Evolutionary conservation across 2,329 filamentous ascomycete species (phyloP), one percentile per base, ranked within the genome.

Genomic region (Penicillium sp.): DNA sequence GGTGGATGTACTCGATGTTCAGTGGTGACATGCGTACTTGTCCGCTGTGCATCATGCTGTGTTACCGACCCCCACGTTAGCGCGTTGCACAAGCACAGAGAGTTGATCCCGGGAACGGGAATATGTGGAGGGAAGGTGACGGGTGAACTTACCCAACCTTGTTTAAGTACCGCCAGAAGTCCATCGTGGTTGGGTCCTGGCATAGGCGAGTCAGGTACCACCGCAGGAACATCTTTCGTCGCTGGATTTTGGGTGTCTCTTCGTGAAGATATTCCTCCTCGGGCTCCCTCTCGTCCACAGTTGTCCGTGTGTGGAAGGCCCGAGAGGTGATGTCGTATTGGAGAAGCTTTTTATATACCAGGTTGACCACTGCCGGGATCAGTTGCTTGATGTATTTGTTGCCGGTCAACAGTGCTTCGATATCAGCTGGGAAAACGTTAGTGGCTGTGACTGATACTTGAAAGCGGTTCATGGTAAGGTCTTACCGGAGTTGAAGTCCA

Each of bases 121-220:
- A 29, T 37, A 39, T 38, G 16, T 34, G 27, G 18, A 16, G 3
- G 4, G 12, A 21, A 31, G 7, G 27, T 25, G 1, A 15, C 6
- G 18, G 23, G 6, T 46, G 21, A 27, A 76, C 83, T 69, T 70
- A 86, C 81, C 88, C 89, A 35, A 93, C 89, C 72, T 92, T 92
- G 75, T 92, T 87, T 42, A 93, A 77, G 68, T 93, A 93, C 65
- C 88, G 84, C 89, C 89, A 93, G 70, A 91, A 91, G 58, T 90
- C 86, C 80, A 89, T 85, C 60, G 83, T 84, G 48, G 83, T 86
- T 0, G 87, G 87, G 65, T 92, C 89, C 6, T 85, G 86, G 71
- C 89, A 91, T 37, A 93, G 75, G 70, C 86, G 88, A 56, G 81
- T 84, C 32, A 93, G 77, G 62, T 92, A 93, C 50, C 87, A 89